Conservation (phyloP, 495 filamentous ascomycete genomes). For the Cairneyella variabilis region DNA sequence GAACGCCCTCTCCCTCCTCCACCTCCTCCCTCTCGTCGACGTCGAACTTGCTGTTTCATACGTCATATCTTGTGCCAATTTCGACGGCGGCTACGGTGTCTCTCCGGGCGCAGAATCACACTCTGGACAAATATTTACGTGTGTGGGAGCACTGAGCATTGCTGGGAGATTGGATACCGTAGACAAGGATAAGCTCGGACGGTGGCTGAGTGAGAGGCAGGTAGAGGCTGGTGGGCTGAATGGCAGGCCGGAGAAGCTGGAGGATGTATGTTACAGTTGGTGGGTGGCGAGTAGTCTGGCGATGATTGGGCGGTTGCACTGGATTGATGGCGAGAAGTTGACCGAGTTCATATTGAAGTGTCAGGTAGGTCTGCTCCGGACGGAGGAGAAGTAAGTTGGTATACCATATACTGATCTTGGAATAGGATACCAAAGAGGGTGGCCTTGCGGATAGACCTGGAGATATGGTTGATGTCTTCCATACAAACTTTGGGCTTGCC, state of each 20-base stretch:
- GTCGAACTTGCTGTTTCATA: conserved; percentile 74
- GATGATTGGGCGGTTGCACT: conserved; percentile 84
- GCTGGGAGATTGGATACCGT: conserved; percentile 79
- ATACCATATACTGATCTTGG: neutral
- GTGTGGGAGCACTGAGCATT: conserved; percentile 83
- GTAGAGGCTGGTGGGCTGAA: conserved; percentile 84
- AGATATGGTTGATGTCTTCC: conserved; percentile 96
- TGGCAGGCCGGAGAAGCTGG: conserved; percentile 89
- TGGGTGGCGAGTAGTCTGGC: conserved; percentile 88
- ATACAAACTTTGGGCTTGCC: conserved; percentile 85
- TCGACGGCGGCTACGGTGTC: conserved; percentile 90
- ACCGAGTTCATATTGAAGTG: conserved; percentile 76
- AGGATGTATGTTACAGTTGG: conserved; percentile 98
- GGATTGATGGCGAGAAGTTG: conserved; percentile 82
- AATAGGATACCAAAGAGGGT: conserved; percentile 73
- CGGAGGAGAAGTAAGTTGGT: neutral
- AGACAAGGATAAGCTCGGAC: conserved; percentile 72
- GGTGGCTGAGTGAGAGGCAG: conserved; percentile 93
- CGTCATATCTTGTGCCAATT: conserved; percentile 77
- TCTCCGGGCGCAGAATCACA: conserved; percentile 88
- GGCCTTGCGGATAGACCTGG: conserved; percentile 89
- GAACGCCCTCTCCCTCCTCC: conserved; percentile 79
- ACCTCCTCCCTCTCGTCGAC: conserved; percentile 65
- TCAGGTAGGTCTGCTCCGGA: conserved; percentile 49
- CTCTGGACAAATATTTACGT: conserved; percentile 90